These are phyloP conservation scores for Tetratostichococcus sp. DNA, from an alignment of 139 green algal species.

Conservation along the genomic window DNA sequence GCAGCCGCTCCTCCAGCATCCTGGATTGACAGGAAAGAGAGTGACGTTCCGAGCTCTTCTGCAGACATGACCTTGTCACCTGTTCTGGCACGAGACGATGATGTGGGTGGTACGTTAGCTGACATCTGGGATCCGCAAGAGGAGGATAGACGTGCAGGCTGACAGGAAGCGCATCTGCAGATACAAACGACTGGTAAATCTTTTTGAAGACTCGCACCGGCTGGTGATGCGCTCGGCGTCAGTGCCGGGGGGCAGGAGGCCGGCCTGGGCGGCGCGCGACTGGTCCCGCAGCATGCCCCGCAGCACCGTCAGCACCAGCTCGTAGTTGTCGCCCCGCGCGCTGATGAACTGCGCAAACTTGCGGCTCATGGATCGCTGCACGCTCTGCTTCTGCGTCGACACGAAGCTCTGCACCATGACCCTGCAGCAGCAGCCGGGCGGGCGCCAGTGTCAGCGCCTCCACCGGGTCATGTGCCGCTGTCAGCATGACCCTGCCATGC, in stretches of 20 bases:
- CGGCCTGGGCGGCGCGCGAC: conserved; percentile 4
- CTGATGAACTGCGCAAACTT: conserved; percentile 68
- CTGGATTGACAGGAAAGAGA: conserved; percentile 16
- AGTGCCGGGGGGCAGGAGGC: neutral
- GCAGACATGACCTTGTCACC: neutral
- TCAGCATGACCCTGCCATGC: too few relatives aligned
- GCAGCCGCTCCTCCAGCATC: conserved; percentile 71
- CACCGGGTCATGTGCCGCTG: too few relatives aligned
- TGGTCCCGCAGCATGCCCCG: conserved; percentile 26
- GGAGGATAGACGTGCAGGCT: too few relatives aligned
- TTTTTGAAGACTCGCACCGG: neutral
- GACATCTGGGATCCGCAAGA: too few relatives aligned
- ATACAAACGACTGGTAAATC: too few relatives aligned
- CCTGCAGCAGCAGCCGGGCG: conserved; percentile 29
- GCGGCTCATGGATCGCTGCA: conserved; percentile 81
- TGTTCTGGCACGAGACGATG: neutral
- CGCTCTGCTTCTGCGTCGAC: conserved; percentile 89
- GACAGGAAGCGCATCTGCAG: too few relatives aligned
- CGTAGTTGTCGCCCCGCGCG: conserved; percentile 39
- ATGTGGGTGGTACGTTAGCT: too few relatives aligned
- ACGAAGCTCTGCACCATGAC: conserved; percentile 96
- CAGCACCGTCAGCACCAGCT: conserved; percentile 42
- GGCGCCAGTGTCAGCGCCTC: too few relatives aligned
- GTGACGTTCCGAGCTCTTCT: too few relatives aligned
- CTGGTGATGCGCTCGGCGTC: conserved; percentile 12